phyloP scores from a whole-genome alignment of 805 yeast genomes.

The Citeromyces matritensis region DNA sequence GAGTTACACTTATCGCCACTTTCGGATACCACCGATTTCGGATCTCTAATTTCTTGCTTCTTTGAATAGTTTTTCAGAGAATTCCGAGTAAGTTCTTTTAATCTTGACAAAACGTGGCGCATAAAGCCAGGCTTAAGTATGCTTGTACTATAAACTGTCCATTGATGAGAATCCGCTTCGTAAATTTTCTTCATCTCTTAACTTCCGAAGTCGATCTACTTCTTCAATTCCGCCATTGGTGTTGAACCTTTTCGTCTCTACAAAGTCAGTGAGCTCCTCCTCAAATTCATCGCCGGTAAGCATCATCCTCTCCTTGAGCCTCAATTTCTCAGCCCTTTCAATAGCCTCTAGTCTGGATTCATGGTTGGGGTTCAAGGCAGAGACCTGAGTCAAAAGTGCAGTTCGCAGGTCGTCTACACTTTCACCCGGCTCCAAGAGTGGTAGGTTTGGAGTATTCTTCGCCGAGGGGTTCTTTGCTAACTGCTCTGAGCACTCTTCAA shows the following conservation, averaged over 20 bases:
- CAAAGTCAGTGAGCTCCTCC: constrained; percentile 77
- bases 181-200: constrained; percentile 55
- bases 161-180: too few species aligned
- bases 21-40: too few species aligned
- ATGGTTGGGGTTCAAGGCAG: constrained; percentile 70
- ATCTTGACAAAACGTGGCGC: constrained; percentile 6
- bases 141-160: constrained; percentile 18
- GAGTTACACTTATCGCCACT: too few species aligned
- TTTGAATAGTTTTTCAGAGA: constrained; percentile 5
- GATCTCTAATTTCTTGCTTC: too few species aligned
- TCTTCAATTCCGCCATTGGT: constrained; percentile 86
- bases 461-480: constrained; percentile 45
- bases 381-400: constrained; percentile 71
- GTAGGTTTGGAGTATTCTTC: constrained; percentile 19
- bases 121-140: constrained; percentile 4
- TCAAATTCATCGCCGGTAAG: constrained; percentile 51
- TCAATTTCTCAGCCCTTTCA: constrained; percentile 66
- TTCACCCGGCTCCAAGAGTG: constrained; percentile 38
- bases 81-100: constrained; percentile 7
- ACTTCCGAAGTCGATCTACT: constrained; percentile 51
- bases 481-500: constrained; percentile 70
- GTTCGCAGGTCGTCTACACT: constrained; percentile 47
- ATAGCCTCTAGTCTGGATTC: constrained; percentile 80
- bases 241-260: constrained; percentile 60
- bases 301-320: constrained; percentile 55